A percentile compares a stretch with the other conserved stretches of the same genome.
Conservation (phyloP, 2,329 filamentous ascomycete species). For the Nemania abortiva region DNA sequence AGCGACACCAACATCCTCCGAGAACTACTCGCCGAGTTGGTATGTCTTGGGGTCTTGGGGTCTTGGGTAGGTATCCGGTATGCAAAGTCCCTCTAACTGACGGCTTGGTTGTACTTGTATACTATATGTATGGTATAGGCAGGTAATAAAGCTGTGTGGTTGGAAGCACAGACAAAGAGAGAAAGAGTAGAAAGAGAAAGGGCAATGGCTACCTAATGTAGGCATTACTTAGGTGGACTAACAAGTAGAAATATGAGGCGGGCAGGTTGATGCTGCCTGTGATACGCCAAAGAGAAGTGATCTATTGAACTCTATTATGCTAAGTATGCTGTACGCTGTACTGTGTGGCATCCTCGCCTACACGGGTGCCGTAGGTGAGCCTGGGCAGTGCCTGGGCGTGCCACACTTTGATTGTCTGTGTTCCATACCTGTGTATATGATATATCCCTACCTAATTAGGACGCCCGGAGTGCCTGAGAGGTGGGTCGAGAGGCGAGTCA, state of each 20-base stretch:
- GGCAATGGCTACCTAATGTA: neutral
- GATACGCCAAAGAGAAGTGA: neutral
- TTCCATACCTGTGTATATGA: neutral
- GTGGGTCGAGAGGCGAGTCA: neutral
- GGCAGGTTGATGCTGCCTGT: neutral
- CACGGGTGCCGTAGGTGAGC: neutral
- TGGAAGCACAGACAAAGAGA: too few species aligned
- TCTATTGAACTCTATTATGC: constrained; percentile 9
- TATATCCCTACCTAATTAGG: neutral
- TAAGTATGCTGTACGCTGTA: neutral
- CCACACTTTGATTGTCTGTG: constrained; percentile 2
- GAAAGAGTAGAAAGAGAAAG: neutral
- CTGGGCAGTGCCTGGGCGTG: constrained; percentile 1
- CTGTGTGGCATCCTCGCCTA: neutral
- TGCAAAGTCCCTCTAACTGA: too few species aligned
- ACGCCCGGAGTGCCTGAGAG: constrained; percentile 7
- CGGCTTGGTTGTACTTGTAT: too few species aligned
- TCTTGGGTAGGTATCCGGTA: too few species aligned
- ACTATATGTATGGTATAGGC: too few species aligned
- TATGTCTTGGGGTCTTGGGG: too few species aligned
- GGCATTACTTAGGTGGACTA: too few species aligned
- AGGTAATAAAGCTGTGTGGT: too few species aligned
- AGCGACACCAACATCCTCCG: too few species aligned
- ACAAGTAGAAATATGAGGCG: neutral
- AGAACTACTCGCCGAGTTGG: too few species aligned